phyloP scores from a whole-genome alignment of 2,329 filamentous ascomycete genomes.

The Trichothecium roseum region DNA sequence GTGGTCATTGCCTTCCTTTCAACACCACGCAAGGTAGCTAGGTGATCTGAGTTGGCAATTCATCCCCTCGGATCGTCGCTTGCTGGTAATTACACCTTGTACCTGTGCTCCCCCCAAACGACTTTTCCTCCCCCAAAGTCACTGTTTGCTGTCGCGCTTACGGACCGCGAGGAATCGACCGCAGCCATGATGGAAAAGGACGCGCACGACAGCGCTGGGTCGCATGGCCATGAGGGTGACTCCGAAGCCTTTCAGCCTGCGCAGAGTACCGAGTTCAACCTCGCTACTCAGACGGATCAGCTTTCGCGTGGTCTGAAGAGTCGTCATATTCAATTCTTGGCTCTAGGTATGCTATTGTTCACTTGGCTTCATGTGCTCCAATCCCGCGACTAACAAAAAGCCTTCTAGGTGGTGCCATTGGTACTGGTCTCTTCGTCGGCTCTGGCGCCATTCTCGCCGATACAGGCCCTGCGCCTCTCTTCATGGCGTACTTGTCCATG shows the following conservation, averaged over 20 bases:
- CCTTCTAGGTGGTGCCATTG: slow-evolving; percentile 38
- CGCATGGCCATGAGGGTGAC: background rate
- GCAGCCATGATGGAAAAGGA: too few relatives aligned
- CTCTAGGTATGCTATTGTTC: slow-evolving; percentile 28
- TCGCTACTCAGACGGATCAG: slow-evolving; percentile 9
- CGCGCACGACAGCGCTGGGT: too few relatives aligned
- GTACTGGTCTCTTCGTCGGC: slow-evolving; percentile 54
- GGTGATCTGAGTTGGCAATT: too few relatives aligned
- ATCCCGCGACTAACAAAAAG: slow-evolving; percentile 1
- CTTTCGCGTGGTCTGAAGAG: slow-evolving; percentile 46
- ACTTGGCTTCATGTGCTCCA: background rate
- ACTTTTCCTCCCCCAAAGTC: too few relatives aligned
- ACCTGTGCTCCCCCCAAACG: too few relatives aligned
- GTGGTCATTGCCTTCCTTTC: too few relatives aligned
- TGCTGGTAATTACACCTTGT: too few relatives aligned
- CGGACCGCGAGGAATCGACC: too few relatives aligned
- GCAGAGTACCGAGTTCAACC: slow-evolving; percentile 5
- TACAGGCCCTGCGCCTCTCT: slow-evolving; percentile 54
- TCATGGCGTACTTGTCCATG: slow-evolving; percentile 53
- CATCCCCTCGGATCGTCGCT: too few relatives aligned
- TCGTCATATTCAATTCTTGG: slow-evolving; percentile 50
- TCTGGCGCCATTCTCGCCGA: slow-evolving; percentile 44
- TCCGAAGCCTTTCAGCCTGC: slow-evolving; percentile 2
- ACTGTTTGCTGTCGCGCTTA: too few relatives aligned
- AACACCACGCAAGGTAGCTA: too few relatives aligned